These are phyloP conservation scores for Trifolium fragiferum DNA, from an alignment of 306 rosid species.

Conservation along the genomic window DNA sequence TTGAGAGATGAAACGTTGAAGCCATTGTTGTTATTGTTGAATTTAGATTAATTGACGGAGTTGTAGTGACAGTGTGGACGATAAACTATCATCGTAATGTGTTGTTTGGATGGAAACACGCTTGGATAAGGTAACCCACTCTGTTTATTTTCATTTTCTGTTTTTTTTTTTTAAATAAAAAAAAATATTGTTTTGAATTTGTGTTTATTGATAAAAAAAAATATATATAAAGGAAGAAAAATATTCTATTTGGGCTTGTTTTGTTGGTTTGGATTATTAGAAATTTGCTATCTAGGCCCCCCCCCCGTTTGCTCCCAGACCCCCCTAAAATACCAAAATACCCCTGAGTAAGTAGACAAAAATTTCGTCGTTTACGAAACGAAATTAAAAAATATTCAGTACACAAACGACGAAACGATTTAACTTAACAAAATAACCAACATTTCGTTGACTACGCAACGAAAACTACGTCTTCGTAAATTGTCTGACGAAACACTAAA, in stretches of 20 bases:
- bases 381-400: no score
- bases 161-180: neutral
- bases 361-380: no score
- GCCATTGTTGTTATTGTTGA: constrained; percentile 48
- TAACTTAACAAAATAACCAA: no score
- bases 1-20: constrained; percentile 67
- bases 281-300: no score
- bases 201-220: neutral
- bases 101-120: constrained; percentile 33
- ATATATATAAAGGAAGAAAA: neutral
- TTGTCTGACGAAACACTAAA: no score
- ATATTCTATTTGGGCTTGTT: neutral
- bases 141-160: neutral
- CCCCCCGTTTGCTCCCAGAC: no score
- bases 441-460: no score
- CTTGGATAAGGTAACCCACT: constrained; percentile 70
- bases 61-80: constrained; percentile 48
- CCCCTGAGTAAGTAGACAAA: no score
- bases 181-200: neutral
- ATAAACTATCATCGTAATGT: constrained; percentile 62
- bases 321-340: no score
- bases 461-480: no score
- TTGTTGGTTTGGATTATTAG: neutral
- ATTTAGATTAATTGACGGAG: neutral
- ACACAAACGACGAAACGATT: no score